These are phyloP conservation scores for Fusarium xyrophilum DNA, from an alignment of 2,329 filamentous ascomycete species.

Conservation along the genomic window DNA sequence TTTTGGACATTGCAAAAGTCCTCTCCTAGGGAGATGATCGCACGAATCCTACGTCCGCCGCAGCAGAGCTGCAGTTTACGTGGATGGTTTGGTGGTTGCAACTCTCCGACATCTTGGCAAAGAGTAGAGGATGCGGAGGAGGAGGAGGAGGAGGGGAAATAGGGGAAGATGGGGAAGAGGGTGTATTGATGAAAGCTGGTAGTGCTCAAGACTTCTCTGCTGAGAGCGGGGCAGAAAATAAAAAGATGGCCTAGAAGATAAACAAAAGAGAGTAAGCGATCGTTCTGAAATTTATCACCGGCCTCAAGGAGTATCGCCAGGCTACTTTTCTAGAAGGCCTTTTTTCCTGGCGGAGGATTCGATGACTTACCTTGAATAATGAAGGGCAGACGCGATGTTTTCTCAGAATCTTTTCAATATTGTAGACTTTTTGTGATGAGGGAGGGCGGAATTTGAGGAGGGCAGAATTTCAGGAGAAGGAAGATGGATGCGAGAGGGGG, in stretches of 20 bases:
- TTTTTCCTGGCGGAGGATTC: not conserved
- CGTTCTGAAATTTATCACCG: not conserved
- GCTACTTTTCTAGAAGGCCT: not conserved
- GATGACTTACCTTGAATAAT: not conserved
- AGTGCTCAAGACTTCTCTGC: not conserved
- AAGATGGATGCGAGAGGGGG: not conserved
- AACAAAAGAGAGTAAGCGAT: not conserved
- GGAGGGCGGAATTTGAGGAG: not conserved
- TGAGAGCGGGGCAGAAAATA: not conserved
- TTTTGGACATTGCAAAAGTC: slow-evolving; percentile 16
- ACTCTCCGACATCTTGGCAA: not conserved
- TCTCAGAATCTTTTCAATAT: rapidly evolving
- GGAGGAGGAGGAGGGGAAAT: not conserved
- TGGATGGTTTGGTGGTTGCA: not conserved
- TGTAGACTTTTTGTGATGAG: not conserved
- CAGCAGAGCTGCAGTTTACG: slow-evolving; percentile 19
- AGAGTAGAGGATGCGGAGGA: not conserved
- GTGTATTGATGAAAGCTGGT: not conserved
- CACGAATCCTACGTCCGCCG: slow-evolving; percentile 17
- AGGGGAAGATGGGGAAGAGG: not conserved
- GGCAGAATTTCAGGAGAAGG: not conserved
- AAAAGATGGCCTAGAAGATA: not conserved
- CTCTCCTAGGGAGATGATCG: slow-evolving; percentile 13
- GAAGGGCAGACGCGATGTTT: not conserved
- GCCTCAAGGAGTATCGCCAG: not conserved